Base-by-base conservation (phyloP, 2,329 filamentous ascomycete species). In the Nemania sp. region DNA sequence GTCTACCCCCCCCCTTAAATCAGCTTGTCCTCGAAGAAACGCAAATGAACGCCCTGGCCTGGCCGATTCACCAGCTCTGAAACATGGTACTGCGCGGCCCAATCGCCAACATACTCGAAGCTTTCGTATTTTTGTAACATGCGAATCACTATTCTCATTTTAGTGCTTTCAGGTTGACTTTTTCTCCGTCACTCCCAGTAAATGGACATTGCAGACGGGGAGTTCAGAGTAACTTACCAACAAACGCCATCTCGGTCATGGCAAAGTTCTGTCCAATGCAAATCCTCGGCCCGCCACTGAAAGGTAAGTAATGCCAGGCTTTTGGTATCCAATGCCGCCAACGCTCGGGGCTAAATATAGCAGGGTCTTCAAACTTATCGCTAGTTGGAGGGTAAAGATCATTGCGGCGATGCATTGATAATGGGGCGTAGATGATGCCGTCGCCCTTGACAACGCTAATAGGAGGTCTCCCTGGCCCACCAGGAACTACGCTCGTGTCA, bases 181-280 rank as follows among this genome's bases (percentile, higher is more conserved):
- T 32, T 32, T 32, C 29, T 32, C 8, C 29, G 29, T 32, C 29
- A 32, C n/a, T n/a, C n/a, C n/a, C n/a, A n/a, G n/a, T n/a, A n/a
- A n/a, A n/a, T n/a, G n/a, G n/a, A n/a, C n/a, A n/a, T n/a, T 32
- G 29, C 29, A 32, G 8, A 32, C 29, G 8, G 29, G 29, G 29
- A 8, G 29, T 8, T 32, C 8, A 8, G 29, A 8, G 29, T 4
- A 8, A 32, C 29, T 32, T 32, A 8, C 29, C 29, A 8, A 32
- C 29, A 32, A 32, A 94, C 32, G 83, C 82, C 82, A 92, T 92
- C 82, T 94, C 91, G 0, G 91, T 93, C 54, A 94, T 80, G 15
- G 92, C 93, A 77, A 94, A 95, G 79, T 95, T 91, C 83, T 95
- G 91, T 1, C 92, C 91, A 67, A 94, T 88, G 79, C 92, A 93